Conservation (phyloP, 352 stramenopile genomes). For the Pilasporangium apinafurcum region DNA sequence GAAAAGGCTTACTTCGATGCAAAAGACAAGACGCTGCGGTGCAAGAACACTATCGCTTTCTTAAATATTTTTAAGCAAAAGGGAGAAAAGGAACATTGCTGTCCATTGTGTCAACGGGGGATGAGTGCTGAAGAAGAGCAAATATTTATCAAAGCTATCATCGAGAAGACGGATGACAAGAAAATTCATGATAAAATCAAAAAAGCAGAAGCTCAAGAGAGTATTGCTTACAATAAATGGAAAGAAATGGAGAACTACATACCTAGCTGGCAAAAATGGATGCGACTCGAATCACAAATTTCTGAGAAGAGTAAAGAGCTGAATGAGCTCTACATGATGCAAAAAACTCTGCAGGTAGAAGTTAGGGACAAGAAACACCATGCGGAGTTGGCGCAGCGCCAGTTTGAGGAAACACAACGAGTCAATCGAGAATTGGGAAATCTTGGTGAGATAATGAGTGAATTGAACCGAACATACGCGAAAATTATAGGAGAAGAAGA, state of each 20-base stretch:
- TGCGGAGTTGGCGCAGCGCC: conserved; percentile 9
- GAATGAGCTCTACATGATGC: conserved; percentile 30
- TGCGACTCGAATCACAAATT: conserved; percentile 38
- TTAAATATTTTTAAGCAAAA: conserved; percentile 83
- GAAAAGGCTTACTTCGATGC: conserved; percentile 67
- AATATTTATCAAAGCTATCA: conserved; percentile 52
- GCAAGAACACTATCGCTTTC: conserved; percentile 81
- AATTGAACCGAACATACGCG: conserved; percentile 18
- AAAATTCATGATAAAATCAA: conserved; percentile 77
- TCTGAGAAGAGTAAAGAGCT: conserved; percentile 37
- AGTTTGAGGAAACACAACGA: conserved; percentile 23
- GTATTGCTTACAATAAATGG: conserved; percentile 35
- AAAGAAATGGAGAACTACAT: conserved; percentile 51
- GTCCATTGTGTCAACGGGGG: conserved; percentile 60
- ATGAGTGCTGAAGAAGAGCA: conserved; percentile 55
- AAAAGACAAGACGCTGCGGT: conserved; percentile 76
- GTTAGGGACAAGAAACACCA: conserved; percentile 33
- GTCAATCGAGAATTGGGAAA: conserved; percentile 23
- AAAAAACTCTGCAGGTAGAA: conserved; percentile 44
- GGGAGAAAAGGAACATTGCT: conserved; percentile 73
- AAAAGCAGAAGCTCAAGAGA: conserved; percentile 50
- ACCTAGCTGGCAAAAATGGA: conserved; percentile 66
- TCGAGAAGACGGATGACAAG: conserved; percentile 67
- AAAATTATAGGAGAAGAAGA: conserved; percentile 30
- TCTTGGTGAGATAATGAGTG: conserved; percentile 21